Base-by-base conservation (phyloP, 768 basidiomycete genomes). In the Tulasnella sp. region DNA sequence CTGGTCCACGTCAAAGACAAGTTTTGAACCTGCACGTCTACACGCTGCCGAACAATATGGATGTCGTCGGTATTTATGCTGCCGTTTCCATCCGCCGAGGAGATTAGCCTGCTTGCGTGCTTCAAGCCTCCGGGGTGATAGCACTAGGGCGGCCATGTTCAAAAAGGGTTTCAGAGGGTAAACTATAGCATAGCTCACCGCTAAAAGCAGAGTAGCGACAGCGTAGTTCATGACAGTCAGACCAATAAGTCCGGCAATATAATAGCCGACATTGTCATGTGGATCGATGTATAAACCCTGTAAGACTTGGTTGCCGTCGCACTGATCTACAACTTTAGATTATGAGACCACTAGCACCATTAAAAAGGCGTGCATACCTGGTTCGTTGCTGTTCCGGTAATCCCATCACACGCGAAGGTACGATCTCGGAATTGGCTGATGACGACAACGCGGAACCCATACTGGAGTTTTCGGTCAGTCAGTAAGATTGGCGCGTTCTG, bases 391-490 rank as follows among this genome's bases (percentile, higher is more conserved):
- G 61, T 64, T 2, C 69, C 70, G 3, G 65, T 65, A 27, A 72
- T 66, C 19, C 69, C 70, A 8, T 64, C 65, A 49, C 71, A 72
- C 11, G 58, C 60, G 47, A 73, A 73, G 3, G 47, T 63, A 29
- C 76, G 66, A 17, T 70, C 70, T 29, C 67, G 65, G 66, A 77
- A 75, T 61, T 77, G 75, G 0, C 70, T 70, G 2, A 70, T 70
- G 0, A 70, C 70, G 51, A 74, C 62, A 51, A 73, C 68, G 21
- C 68, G 65, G 68, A 71, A 73, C 4, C 68, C 71, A 62, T 74
- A 76, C 59, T 61, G 24, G 23, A 24, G 51, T 4, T 17, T 15
- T 43, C 17, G 27, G 24, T 21, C 3, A 23, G 17, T 13, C 4
- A 34, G n/a, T 53, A 23, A 15, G 4, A 19, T 17, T n/a, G 24